phyloP scores from a whole-genome alignment of 2,329 filamentous ascomycete species.

The Pseudopyricularia cyperi region DNA sequence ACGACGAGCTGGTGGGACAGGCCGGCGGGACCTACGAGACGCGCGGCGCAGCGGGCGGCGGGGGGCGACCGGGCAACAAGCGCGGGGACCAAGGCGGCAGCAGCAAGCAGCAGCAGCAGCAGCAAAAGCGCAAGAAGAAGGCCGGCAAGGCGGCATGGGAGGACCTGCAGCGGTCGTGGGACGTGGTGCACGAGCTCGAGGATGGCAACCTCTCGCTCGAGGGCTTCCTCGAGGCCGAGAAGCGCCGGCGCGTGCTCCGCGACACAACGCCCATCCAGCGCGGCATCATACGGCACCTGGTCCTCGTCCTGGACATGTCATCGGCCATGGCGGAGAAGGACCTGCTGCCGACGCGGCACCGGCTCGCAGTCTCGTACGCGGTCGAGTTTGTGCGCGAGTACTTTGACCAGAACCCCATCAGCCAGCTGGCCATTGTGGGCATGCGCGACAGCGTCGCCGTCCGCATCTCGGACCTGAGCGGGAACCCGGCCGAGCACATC shows the following conservation, averaged over 20 bases:
- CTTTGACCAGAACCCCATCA: conserved; percentile 98
- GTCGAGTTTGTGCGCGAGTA: conserved; percentile 84
- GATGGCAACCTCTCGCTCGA: conserved; percentile 71
- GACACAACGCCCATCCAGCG: conserved; percentile 93
- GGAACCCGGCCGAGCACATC: conserved; percentile 82
- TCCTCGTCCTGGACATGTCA: conserved; percentile 84
- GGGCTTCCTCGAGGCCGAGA: conserved; percentile 66
- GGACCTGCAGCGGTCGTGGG: conserved; percentile 55
- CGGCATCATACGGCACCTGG: conserved; percentile 92
- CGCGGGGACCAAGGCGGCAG: conserved; percentile 17
- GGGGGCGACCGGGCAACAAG: conserved; percentile 9
- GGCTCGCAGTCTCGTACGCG: conserved; percentile 70
- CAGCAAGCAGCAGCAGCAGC: conserved; percentile 10
- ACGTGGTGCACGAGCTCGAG: conserved; percentile 62
- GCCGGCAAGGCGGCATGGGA: conserved; percentile 47
- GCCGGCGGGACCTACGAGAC: not conserved
- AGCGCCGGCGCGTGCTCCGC: conserved; percentile 67
- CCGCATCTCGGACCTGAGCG: conserved; percentile 76
- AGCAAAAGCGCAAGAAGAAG: conserved; percentile 1
- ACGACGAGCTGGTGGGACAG: conserved; percentile 26
- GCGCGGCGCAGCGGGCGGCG: conserved; percentile 8
- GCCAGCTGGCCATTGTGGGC: conserved; percentile 80
- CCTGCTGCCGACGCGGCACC: conserved; percentile 74
- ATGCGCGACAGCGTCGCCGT: conserved; percentile 88
- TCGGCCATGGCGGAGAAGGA: conserved; percentile 94